Conservation (phyloP, 768 basidiomycete species). For the Rhodotorula graminis region DNA sequence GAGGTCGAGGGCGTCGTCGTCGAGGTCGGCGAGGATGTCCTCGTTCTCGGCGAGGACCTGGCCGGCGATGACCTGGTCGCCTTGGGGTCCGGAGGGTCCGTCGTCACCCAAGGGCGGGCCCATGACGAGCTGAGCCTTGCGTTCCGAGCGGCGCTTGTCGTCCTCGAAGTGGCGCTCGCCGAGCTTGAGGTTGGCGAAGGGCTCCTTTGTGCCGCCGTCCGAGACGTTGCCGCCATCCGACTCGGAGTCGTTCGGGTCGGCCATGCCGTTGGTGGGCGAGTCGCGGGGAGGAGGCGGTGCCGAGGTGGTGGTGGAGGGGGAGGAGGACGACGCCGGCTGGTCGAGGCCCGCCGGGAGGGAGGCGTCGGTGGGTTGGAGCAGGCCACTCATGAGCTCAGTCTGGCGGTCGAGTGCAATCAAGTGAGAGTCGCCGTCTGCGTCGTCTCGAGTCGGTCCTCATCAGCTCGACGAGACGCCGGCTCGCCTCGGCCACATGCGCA, state of each 20-base stretch:
- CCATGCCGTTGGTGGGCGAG: neutral
- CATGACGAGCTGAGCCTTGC: conserved; percentile 36
- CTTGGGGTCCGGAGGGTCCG: neutral
- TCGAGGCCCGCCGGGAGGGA: too few relatives aligned
- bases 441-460: too few relatives aligned
- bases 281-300: neutral
- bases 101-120: conserved; percentile 29
- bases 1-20: conserved; percentile 38
- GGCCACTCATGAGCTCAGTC: too few relatives aligned
- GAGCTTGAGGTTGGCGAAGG: conserved; percentile 25
- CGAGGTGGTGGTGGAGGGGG: neutral
- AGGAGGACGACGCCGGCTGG: too few relatives aligned
- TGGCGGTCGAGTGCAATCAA: too few relatives aligned
- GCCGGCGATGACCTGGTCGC: conserved; percentile 24
- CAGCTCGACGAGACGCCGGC: too few relatives aligned
- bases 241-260: neutral
- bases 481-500: too few relatives aligned
- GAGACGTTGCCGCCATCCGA: conserved; percentile 5
- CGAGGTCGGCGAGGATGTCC: conserved; percentile 28
- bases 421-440: too few relatives aligned
- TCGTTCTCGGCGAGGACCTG: conserved; percentile 34
- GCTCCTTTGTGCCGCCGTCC: conserved; percentile 18
- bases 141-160: conserved; percentile 12
- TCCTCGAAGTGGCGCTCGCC: conserved; percentile 39
- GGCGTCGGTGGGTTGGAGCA: too few relatives aligned